Evolutionary conservation across 257 asterid genomes (phyloP).

Genomic region (Fraxinus quadrangulata): DNA sequence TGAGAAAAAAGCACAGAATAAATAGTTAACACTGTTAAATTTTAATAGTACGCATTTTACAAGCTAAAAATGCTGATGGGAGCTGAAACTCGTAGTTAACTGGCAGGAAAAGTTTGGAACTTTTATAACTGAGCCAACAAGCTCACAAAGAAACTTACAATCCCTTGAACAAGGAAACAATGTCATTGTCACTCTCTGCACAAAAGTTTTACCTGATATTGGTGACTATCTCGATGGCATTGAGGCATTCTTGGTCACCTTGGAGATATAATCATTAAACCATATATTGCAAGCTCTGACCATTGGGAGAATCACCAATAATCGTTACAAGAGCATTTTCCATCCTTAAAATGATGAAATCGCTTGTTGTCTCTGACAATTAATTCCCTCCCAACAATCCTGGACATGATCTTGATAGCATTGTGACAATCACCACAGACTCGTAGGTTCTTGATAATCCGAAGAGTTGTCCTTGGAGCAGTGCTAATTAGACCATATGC

Average conservation of each 20-base stretch:
- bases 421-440: constrained; percentile 94
- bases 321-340: constrained; percentile 92
- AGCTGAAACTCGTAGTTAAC: constrained; percentile 18
- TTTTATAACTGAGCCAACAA: constrained; percentile 21
- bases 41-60: constrained; percentile 11
- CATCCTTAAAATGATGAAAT: constrained; percentile 93
- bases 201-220: background rate
- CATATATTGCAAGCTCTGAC: constrained; percentile 6
- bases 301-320: constrained; percentile 63
- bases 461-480: constrained; percentile 80
- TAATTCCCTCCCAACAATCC: constrained; percentile 92
- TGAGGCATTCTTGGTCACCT: constrained; percentile 19
- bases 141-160: constrained; percentile 22
- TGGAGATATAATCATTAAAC: constrained; percentile 7
- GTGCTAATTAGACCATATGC: constrained; percentile 93
- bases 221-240: constrained; percentile 3
- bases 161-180: constrained; percentile 11
- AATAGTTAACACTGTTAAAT: background rate
- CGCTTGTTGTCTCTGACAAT: constrained; percentile 89
- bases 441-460: constrained; percentile 88
- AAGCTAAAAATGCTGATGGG: constrained; percentile 17
- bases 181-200: constrained; percentile 10
- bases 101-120: constrained; percentile 9
- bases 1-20: background rate
- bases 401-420: constrained; percentile 95